A percentile compares a stretch with the other conserved stretches of the same genome.
These are phyloP conservation scores for Chimonanthus salicifolius DNA, from an alignment of 164 flowering plant species.

Conservation along the genomic window DNA sequence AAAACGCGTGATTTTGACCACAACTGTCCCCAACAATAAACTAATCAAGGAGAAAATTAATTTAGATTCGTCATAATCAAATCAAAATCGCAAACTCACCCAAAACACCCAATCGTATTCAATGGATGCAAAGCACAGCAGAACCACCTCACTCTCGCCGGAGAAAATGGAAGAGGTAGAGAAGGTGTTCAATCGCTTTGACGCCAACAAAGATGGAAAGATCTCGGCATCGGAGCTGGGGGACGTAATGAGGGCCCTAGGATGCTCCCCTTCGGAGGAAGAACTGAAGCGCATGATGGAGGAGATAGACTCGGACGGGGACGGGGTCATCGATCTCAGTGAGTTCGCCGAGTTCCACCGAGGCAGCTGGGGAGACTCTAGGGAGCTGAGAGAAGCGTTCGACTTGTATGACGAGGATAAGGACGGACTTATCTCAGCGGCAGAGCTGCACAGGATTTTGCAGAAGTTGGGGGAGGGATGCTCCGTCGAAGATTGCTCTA, in stretches of 20 bases:
- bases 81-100: no score
- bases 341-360: background rate
- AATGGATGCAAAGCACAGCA: no score
- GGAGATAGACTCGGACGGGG: conserved; percentile 2
- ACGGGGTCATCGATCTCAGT: background rate
- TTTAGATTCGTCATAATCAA: no score
- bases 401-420: conserved; percentile 16
- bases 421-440: conserved; percentile 16
- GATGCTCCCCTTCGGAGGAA: background rate
- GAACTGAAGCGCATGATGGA: background rate
- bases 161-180: background rate
- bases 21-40: no score
- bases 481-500: conserved; percentile 8
- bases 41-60: no score
- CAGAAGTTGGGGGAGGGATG: conserved; percentile 15
- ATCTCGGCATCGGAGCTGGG: background rate
- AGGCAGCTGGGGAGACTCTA: background rate
- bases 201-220: background rate
- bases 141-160: background rate
- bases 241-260: background rate
- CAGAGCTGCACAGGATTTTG: conserved; percentile 14
- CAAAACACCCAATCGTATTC: no score
- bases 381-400: background rate
- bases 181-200: conserved; percentile 1
- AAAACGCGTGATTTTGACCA: no score